These are phyloP conservation scores for Lithospermum erythrorhizon DNA, from an alignment of 257 asterid species.

Conservation along the genomic window DNA sequence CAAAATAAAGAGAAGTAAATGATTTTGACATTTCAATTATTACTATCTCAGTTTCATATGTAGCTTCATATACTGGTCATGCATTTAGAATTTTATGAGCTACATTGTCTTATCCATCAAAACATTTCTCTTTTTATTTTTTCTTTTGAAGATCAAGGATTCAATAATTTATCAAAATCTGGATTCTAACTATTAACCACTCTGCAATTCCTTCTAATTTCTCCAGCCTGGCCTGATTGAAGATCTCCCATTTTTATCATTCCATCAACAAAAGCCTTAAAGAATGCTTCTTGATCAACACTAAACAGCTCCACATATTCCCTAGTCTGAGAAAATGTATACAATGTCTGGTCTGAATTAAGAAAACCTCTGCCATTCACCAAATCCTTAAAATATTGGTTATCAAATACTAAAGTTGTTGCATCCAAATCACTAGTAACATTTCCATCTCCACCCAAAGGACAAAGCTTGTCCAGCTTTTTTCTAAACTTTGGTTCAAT, in stretches of 20 bases:
- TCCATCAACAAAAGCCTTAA: constrained; percentile 48
- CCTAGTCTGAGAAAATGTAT: constrained; percentile 34
- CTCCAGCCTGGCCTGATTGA: constrained; percentile 50
- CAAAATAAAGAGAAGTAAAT: too few species aligned
- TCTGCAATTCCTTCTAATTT: constrained; percentile 58
- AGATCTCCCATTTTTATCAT: constrained; percentile 75
- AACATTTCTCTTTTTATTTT: too few species aligned
- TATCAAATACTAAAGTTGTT: constrained; percentile 57
- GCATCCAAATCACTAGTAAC: constrained; percentile 64
- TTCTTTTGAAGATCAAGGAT: too few species aligned
- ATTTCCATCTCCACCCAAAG: constrained; percentile 52
- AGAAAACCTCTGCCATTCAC: constrained; percentile 60
- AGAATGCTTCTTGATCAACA: constrained; percentile 26
- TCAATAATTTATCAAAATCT: too few species aligned
- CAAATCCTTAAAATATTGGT: constrained; percentile 70
- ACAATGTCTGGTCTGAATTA: constrained; percentile 69
- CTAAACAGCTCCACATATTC: constrained; percentile 41
- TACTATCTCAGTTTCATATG: too few species aligned
- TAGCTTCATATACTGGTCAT: too few species aligned
- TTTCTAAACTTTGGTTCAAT: constrained; percentile 40
- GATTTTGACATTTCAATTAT: too few species aligned
- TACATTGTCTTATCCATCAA: too few species aligned
- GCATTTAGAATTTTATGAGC: too few species aligned
- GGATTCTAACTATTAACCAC: constrained; percentile 22
- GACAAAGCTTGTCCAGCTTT: constrained; percentile 50